These are phyloP conservation scores for Penicillium herquei DNA, from an alignment of 495 filamentous ascomycete species.

Conservation along the genomic window DNA sequence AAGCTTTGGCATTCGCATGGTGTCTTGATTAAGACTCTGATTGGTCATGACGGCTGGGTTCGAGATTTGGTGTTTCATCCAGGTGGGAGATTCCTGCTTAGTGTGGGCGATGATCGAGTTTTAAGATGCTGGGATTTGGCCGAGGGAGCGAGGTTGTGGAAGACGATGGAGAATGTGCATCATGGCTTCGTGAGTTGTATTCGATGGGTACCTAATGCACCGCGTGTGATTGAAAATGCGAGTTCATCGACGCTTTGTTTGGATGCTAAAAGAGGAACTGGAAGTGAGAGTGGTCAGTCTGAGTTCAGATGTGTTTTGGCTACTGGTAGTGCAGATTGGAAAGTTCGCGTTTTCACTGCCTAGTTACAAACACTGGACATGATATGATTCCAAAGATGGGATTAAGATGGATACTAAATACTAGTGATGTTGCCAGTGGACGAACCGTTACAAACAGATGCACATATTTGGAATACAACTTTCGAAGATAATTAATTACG, in stretches of 20 bases:
- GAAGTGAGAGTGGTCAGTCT: neutral
- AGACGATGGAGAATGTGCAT: neutral
- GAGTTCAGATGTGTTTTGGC: conserved; percentile 2
- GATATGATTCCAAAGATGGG: neutral
- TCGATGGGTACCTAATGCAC: neutral
- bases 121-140: conserved; percentile 75
- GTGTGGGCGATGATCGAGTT: conserved; percentile 81
- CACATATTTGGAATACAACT: too few relatives aligned
- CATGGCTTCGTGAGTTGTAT: conserved; percentile 1
- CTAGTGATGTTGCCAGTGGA: too few relatives aligned
- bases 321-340: conserved; percentile 1
- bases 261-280: neutral
- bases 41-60: conserved; percentile 95
- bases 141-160: neutral
- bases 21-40: conserved; percentile 78
- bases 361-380: neutral
- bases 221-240: neutral
- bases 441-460: too few relatives aligned
- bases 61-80: conserved; percentile 83
- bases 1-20: conserved; percentile 83
- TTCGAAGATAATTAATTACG: too few relatives aligned
- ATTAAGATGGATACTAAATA: neutral
- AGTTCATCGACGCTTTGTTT: neutral
- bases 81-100: conserved; percentile 84
- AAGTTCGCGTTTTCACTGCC: neutral